Evolutionary conservation across 2,329 filamentous ascomycete genomes (phyloP), one percentile per base, ranked within the genome.

Genomic region (Xylariaceae sp.): DNA sequence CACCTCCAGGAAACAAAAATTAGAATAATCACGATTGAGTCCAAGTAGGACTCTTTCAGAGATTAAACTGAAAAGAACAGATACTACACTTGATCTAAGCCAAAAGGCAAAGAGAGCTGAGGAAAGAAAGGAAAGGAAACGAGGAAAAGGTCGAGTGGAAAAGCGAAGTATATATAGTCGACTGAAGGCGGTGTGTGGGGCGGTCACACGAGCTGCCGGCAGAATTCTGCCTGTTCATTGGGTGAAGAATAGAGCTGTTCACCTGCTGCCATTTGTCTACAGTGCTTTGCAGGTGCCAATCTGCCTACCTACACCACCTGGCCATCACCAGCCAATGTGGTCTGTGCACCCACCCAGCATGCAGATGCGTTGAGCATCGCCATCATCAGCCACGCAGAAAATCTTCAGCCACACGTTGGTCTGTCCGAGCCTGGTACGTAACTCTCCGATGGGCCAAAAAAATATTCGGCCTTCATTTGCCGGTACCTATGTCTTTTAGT

Each of bases 31-130:
- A 83, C 77, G 78, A 79, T 80, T 80, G 78, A 78, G 76, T 76
- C 78, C 81, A 78, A 50, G 75, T 87, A 80, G 81, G 79, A 77
- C 78, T 79, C 80, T 89, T 88, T 85, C 86, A 91, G 87, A 86
- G 84, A 89, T 91, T 90, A 92, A 91, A 90, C 87, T 91, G 85
- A 89, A 87, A 89, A 90, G 87, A 91, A 90, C 87, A 89, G 86
- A 88, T 89, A 89, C 86, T 66, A 66, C 64, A 66, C 64, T 65
- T 66, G 64, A 66, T 66, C 64, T 66, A 66, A 66, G 64, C 64
- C 64, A 66, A 66, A 65, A 65, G 63, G 63, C 62, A 65, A 65
- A 67, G 64, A 67, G 65, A 67, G 65, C 65, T 67, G 44, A 62
- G 61, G 65, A 65, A 59, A 53, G 61, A 66, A 63, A 26, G 26